Base-by-base conservation (phyloP, 305 asterid genomes). In the Rubia peregrina region DNA sequence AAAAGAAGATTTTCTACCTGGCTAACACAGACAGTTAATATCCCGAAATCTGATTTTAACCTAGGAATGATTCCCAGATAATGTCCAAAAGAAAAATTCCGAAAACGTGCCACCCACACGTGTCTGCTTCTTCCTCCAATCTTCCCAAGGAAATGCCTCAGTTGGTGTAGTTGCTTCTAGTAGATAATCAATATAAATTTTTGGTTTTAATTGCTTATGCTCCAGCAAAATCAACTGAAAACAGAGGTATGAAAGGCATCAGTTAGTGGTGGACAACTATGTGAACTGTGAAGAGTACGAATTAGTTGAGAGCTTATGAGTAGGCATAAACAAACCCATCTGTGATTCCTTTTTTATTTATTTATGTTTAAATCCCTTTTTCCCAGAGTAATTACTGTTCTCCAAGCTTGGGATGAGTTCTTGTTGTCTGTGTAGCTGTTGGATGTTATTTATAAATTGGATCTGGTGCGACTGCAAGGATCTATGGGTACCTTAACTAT, bases 111-210 rank as follows among this genome's bases (percentile, higher is more conserved):
- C 84, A 7, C 84, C 90, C 81, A 13, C 82, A 79, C 86, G 69
- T 80, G 69, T 86, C 90, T 51, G 94, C 83, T 76, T 81, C 76
- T 6, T 67, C 61, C n/a, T n/a, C n/a, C n/a, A n/a, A n/a, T n/a
- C n/a, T 43, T 87, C 73, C 94, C 94, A 89, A 56, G 79, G 72
- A 67, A 83, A 81, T 57, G 92, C 78, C 75, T 75, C 61, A 36
- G 81, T 75, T 2, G 85, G 88, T 68, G 83, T 77, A 12, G 88
- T 82, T 61, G 90, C 94, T 78, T 87, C 86, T 76, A 86, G 42
- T 48, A 89, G 83, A 36, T 81, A 65, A 5, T 80, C 87, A 2
- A 83, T 70, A 5, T 85, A 80, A 73, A 89, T 77, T 85, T 72
- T 76, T 7, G 82, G 75, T 40, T 77, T 83, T 12, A 91, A 87